These are phyloP conservation scores for Moesziomyces sp. DNA, from an alignment of 1,284 basidiomycete genomes.

Conservation along the genomic window DNA sequence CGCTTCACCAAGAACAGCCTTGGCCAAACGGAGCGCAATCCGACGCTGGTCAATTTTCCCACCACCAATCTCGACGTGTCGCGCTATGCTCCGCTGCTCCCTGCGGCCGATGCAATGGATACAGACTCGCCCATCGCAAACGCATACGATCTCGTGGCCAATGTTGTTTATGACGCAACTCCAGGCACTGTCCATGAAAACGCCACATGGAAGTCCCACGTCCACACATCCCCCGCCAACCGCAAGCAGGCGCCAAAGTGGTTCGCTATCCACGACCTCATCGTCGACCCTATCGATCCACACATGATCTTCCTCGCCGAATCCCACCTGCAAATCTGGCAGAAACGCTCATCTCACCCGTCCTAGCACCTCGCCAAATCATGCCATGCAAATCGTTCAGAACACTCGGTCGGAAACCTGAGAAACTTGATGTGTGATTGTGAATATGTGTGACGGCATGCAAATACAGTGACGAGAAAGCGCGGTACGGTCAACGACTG, in stretches of 20 bases:
- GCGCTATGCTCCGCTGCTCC: slow-evolving; percentile 9
- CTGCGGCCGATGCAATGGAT: slow-evolving; percentile 66
- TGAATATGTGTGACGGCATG: slow-evolving; percentile 9
- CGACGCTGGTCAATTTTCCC: slow-evolving; percentile 97
- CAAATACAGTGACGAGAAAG: slow-evolving; percentile 16
- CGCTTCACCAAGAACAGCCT: slow-evolving; percentile 98
- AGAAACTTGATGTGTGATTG: neutral
- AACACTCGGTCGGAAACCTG: too few relatives aligned
- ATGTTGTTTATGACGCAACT: slow-evolving; percentile 92
- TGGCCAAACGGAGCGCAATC: slow-evolving; percentile 93
- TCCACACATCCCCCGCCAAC: slow-evolving; percentile 71
- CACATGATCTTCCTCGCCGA: slow-evolving; percentile 99
- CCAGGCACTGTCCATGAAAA: slow-evolving; percentile 91
- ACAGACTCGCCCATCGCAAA: slow-evolving; percentile 71
- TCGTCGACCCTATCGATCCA: slow-evolving; percentile 91
- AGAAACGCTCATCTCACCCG: slow-evolving; percentile 1
- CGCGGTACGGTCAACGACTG: slow-evolving; percentile 9
- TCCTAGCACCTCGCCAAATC: neutral
- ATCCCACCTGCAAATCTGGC: slow-evolving; percentile 77
- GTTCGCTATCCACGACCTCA: slow-evolving; percentile 96
- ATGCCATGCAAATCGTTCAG: too few relatives aligned
- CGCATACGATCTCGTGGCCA: slow-evolving; percentile 92
- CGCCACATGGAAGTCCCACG: slow-evolving; percentile 89
- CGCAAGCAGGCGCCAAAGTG: slow-evolving; percentile 76
- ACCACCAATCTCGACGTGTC: slow-evolving; percentile 77